Conservation (phyloP, 2,329 filamentous ascomycete species). For the Colletotrichum sp. region DNA sequence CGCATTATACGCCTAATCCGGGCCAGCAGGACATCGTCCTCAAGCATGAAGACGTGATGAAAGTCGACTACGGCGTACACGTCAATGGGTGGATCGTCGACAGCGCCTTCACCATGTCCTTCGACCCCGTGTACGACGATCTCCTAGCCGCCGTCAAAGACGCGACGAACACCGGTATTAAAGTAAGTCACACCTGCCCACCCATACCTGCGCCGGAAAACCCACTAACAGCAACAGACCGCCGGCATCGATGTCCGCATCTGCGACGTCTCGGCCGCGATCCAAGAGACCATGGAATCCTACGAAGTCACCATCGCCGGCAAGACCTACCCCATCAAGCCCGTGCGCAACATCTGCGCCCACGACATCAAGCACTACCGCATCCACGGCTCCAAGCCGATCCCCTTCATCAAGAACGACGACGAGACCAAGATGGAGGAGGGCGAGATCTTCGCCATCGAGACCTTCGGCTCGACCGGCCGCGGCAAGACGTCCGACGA, state of each 20-base stretch:
- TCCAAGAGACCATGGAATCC: slow-evolving; percentile 93
- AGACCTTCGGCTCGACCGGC: slow-evolving; percentile 94
- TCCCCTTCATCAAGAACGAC: slow-evolving; percentile 88
- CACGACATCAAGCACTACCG: slow-evolving; percentile 89
- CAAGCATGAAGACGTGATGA: slow-evolving; percentile 77
- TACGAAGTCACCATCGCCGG: slow-evolving; percentile 88
- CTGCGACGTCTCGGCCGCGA: slow-evolving; percentile 81
- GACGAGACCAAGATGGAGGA: slow-evolving; percentile 98
- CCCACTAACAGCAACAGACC: neutral
- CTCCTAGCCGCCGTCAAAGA: slow-evolving; percentile 75
- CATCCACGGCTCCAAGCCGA: slow-evolving; percentile 92
- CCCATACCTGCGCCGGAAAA: fast-evolving
- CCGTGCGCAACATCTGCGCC: slow-evolving; percentile 85
- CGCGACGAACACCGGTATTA: slow-evolving; percentile 85
- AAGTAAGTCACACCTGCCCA: slow-evolving; percentile 33
- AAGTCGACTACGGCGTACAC: slow-evolving; percentile 83
- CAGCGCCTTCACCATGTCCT: slow-evolving; percentile 80
- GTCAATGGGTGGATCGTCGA: slow-evolving; percentile 83
- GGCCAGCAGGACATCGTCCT: slow-evolving; percentile 78
- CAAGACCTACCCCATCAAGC: slow-evolving; percentile 79
- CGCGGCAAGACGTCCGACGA: slow-evolving; percentile 88
- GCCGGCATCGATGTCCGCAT: slow-evolving; percentile 92
- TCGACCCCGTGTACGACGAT: slow-evolving; percentile 77
- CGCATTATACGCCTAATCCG: slow-evolving; percentile 87
- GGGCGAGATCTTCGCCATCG: slow-evolving; percentile 92